Evolutionary conservation across 352 stramenopile species (phyloP).

Genomic region (Blastocystis sp.): DNA sequence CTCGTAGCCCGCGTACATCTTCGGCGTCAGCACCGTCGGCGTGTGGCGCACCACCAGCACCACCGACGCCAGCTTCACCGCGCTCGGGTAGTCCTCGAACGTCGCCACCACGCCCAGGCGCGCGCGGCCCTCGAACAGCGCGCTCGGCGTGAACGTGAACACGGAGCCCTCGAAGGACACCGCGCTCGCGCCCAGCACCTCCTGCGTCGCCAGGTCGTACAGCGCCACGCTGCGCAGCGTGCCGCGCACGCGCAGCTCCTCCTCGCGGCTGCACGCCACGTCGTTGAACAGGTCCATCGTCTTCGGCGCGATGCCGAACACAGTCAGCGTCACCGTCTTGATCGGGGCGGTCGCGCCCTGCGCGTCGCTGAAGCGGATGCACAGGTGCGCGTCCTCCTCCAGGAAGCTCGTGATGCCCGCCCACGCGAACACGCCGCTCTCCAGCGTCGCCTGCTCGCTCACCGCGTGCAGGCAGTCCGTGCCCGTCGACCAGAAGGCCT

Average conservation of each 20-base stretch:
- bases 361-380: neutral
- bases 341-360: neutral
- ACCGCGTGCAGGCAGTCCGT: conserved; percentile 27
- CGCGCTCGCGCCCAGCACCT: neutral
- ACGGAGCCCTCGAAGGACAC: neutral
- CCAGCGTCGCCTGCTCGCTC: neutral
- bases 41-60: conserved; percentile 13
- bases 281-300: conserved; percentile 32
- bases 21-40: neutral
- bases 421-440: conserved; percentile 28
- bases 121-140: neutral
- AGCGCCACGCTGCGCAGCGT: neutral
- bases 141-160: neutral
- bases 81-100: neutral
- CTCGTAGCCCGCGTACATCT: conserved; percentile 52
- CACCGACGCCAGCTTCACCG: neutral
- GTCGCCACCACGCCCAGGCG: conserved; percentile 25
- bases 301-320: conserved; percentile 12
- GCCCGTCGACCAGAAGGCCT: conserved; percentile 49
- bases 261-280: neutral
- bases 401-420: conserved; percentile 13
- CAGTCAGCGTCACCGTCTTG: conserved; percentile 33
- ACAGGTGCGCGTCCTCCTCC: conserved; percentile 41
- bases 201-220: neutral
- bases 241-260: neutral